phyloP scores from a whole-genome alignment of 192 early-diverging fungal genomes.

The Coemansia sp. region DNA sequence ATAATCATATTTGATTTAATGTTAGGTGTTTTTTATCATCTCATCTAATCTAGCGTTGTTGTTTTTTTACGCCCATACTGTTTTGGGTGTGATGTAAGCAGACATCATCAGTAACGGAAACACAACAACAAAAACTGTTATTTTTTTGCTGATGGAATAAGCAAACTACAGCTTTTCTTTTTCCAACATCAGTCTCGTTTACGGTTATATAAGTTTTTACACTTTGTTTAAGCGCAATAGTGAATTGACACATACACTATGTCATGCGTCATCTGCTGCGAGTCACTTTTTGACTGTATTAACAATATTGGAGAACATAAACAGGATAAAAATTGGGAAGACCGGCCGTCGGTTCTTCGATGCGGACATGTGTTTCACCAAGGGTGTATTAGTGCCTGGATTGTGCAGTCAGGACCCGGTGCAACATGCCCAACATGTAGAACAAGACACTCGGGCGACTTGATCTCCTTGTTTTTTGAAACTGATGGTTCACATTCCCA shows the following conservation, averaged over 20 bases:
- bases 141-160: neutral
- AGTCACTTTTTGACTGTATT: slow-evolving; percentile 31
- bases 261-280: slow-evolving; percentile 54
- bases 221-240: neutral
- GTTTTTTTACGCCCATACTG: neutral
- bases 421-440: slow-evolving; percentile 49
- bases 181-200: neutral
- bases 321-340: slow-evolving; percentile 15
- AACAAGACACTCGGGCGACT: slow-evolving; percentile 20
- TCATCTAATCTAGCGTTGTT: neutral
- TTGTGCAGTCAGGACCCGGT: slow-evolving; percentile 18
- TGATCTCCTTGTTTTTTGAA: slow-evolving; percentile 40
- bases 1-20: too few species aligned
- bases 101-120: neutral
- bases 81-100: neutral
- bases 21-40: too few species aligned
- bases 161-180: neutral
- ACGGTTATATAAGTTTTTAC: neutral
- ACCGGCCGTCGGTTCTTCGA: slow-evolving; percentile 28
- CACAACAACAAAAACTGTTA: neutral
- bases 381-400: slow-evolving; percentile 42
- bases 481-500: slow-evolving; percentile 11
- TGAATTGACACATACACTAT: neutral
- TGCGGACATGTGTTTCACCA: slow-evolving; percentile 55
- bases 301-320: neutral